A percentile compares a stretch with the other conserved stretches of the same genome.
Conservation (phyloP, 768 basidiomycete genomes). For the Suillus hirtellus region DNA sequence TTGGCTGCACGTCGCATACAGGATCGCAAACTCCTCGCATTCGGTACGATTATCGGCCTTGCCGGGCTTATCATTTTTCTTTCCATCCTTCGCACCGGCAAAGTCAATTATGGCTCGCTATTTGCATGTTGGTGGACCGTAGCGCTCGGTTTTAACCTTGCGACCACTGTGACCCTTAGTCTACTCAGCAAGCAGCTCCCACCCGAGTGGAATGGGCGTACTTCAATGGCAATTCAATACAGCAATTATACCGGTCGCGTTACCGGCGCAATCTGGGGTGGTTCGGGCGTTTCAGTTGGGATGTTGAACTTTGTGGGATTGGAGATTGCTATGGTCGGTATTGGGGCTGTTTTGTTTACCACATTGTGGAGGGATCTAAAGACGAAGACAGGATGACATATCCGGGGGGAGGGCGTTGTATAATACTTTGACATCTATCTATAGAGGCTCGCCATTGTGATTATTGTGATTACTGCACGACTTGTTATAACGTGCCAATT, state of each 20-base stretch:
- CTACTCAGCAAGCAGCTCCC: constrained; percentile 71
- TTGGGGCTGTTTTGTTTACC: constrained; percentile 55
- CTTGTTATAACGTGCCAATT: too few species aligned
- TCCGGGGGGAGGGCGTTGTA: constrained; percentile 5
- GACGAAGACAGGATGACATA: constrained; percentile 55
- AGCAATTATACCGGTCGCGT: constrained; percentile 69
- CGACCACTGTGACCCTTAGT: constrained; percentile 68
- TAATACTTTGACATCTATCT: too few species aligned
- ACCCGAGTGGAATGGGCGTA: constrained; percentile 55
- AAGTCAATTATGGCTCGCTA: constrained; percentile 48
- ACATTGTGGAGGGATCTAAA: constrained; percentile 65
- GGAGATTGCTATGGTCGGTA: constrained; percentile 59
- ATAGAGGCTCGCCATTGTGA: too few species aligned
- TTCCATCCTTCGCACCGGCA: constrained; percentile 41
- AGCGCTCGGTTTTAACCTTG: constrained; percentile 72
- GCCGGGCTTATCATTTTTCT: constrained; percentile 54
- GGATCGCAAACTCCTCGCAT: constrained; percentile 58
- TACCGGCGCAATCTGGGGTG: constrained; percentile 68
- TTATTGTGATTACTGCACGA: too few species aligned
- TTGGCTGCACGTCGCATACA: constrained; percentile 56
- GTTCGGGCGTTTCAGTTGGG: constrained; percentile 52
- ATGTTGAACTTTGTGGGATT: constrained; percentile 62
- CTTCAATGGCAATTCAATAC: constrained; percentile 63
- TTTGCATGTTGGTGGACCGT: constrained; percentile 48
- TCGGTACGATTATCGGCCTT: constrained; percentile 52